Evolutionary conservation across 2,329 filamentous ascomycete species (phyloP), one percentile per base, ranked within the genome.

Genomic region (Cytospora leucostoma): DNA sequence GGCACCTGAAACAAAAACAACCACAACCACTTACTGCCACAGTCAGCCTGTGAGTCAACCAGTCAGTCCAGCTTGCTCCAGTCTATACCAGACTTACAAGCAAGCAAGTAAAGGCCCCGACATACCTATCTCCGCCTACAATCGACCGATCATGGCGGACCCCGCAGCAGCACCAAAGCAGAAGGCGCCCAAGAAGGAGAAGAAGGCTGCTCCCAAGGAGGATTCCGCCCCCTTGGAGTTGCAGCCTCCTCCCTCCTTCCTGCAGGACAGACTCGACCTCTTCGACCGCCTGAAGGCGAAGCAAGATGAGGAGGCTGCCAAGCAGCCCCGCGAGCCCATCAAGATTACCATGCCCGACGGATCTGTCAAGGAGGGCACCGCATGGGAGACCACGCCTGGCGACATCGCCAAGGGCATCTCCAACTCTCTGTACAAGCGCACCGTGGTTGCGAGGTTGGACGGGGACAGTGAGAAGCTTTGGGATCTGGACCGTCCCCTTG

Each of bases 401-500:
- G 83, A 88, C 71, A 88, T 97, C 76, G 86, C 87, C 67, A 90
- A 86, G 78, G 85, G 82, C 71, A 97, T 93, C 76, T 93, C 83
- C 78, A 97, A 90, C 85, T 95, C 87, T 74, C 84, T 90, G 71
- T 91, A 86, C 79, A 92, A 92, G 82, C 91, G 88, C 79, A 93
- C 88, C 53, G 91, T 99, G 65, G 89, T 99, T 71, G 89, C 94
- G 52, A 88, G 88, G 73, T 84, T 98, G 44, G 89, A 98, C 71
- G 92, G 90, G 61, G 83, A 87, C 72, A 73, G 76, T 62, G 78
- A 82, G 63, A 84, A 91, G 73, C 82, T 98, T 12, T 99, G 94
- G 95, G 95, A 99, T 79, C 80, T 99, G 68, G 92, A 94, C 72
- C 84, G 95, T 61, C 94, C 94, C 6, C 79, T 99, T 40, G 95